Conservation (phyloP, 495 filamentous ascomycete genomes). For the Talaromyces ruber region DNA sequence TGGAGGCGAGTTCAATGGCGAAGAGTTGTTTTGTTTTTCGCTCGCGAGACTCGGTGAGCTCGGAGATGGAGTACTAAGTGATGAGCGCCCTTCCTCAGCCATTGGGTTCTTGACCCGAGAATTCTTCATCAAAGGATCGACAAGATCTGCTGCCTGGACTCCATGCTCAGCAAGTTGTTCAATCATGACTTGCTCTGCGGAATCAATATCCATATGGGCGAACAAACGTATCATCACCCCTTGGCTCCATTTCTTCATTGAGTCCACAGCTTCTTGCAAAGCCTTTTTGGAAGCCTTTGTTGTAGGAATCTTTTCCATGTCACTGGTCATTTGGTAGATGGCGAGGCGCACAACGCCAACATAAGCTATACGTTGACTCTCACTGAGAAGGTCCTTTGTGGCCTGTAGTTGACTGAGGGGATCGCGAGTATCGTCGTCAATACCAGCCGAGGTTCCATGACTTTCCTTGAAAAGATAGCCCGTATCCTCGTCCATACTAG, state of each 20-base stretch:
- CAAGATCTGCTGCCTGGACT: slow-evolving; percentile 73
- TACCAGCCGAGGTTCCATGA: slow-evolving; percentile 46
- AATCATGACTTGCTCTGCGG: slow-evolving; percentile 93
- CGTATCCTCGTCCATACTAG: slow-evolving; percentile 96
- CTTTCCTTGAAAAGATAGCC: slow-evolving; percentile 81
- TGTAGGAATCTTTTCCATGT: slow-evolving; percentile 47
- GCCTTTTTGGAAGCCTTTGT: slow-evolving; percentile 56
- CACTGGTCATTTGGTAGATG: slow-evolving; percentile 66
- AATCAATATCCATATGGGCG: slow-evolving; percentile 89
- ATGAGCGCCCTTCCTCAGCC: slow-evolving; percentile 37
- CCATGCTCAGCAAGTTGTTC: slow-evolving; percentile 93
- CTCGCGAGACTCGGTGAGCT: slow-evolving; percentile 20
- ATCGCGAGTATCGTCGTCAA: slow-evolving; percentile 76
- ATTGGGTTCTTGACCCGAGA: slow-evolving; percentile 89
- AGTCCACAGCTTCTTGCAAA: slow-evolving; percentile 58
- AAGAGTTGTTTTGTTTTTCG: slow-evolving; percentile 18
- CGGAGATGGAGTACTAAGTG: slow-evolving; percentile 13
- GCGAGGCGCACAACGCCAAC: slow-evolving; percentile 79
- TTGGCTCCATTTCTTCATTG: slow-evolving; percentile 91
- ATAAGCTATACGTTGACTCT: slow-evolving; percentile 93
- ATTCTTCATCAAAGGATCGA: slow-evolving; percentile 84
- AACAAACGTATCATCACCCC: slow-evolving; percentile 95
- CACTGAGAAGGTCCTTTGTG: slow-evolving; percentile 90
- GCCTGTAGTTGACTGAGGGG: slow-evolving; percentile 85
- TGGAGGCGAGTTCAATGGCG: slow-evolving; percentile 21